These are phyloP conservation scores for Drosera spatulata DNA, from an alignment of 179 eudicot species.

Conservation along the genomic window DNA sequence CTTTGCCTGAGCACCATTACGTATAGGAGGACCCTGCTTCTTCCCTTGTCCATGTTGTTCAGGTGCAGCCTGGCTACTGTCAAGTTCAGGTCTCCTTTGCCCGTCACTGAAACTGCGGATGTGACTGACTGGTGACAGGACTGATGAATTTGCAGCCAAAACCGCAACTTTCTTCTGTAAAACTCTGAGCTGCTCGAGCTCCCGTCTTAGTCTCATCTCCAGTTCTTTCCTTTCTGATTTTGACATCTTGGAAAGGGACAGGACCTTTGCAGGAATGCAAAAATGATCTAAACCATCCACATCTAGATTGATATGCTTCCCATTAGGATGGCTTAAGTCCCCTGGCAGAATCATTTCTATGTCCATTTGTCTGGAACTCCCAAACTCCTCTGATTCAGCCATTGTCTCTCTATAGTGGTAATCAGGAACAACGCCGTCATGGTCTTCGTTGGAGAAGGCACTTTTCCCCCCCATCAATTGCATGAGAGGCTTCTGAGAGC, in stretches of 20 bases:
- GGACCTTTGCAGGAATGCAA: constrained; percentile 51
- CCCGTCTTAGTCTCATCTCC: constrained; percentile 39
- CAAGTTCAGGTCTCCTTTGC: constrained; percentile 26
- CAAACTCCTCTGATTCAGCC: constrained; percentile 54
- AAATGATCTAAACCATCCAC: constrained; percentile 57
- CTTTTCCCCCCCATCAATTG: constrained; percentile 38
- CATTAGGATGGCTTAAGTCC: constrained; percentile 36
- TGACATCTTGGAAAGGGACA: constrained; percentile 50
- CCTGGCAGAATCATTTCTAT: constrained; percentile 34
- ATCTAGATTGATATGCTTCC: constrained; percentile 52
- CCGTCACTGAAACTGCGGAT: constrained; percentile 40
- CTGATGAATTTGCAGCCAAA: constrained; percentile 19
- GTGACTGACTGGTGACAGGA: constrained; percentile 41
- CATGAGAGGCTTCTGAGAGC: constrained; percentile 2
- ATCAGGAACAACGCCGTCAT: constrained; percentile 25
- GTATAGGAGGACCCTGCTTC: constrained; percentile 17
- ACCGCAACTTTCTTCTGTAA: constrained; percentile 46
- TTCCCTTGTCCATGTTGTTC: constrained; percentile 25
- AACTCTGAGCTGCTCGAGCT: constrained; percentile 52
- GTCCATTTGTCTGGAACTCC: constrained; percentile 44
- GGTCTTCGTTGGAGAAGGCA: constrained; percentile 28
- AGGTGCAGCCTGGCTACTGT: constrained; percentile 12
- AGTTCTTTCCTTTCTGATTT: constrained; percentile 38
- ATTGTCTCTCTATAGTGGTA: constrained; percentile 14
- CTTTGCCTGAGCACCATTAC: constrained; percentile 30